These are phyloP conservation scores for Annulohypoxylon truncatum DNA, from an alignment of 2,329 filamentous ascomycete species.

Conservation along the genomic window DNA sequence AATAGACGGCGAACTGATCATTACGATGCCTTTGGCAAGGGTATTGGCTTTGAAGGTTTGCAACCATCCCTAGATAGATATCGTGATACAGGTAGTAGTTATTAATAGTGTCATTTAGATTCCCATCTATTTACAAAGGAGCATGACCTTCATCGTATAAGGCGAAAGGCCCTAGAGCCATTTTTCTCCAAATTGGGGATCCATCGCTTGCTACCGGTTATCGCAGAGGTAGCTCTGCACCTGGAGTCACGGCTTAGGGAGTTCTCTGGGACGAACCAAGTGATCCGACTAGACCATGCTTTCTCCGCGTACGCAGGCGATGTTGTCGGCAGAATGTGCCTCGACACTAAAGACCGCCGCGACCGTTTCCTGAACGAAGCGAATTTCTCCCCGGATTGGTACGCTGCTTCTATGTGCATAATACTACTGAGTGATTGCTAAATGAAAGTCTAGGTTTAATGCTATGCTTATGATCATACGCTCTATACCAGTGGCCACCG, in stretches of 20 bases:
- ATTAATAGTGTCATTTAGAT: slow-evolving; percentile 11
- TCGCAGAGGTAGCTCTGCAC: slow-evolving; percentile 32
- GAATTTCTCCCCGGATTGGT: slow-evolving; percentile 43
- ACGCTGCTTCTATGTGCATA: neutral
- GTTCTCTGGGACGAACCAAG: slow-evolving; percentile 21
- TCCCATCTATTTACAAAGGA: slow-evolving; percentile 36
- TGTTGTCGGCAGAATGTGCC: slow-evolving; percentile 37
- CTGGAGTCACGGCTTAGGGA: slow-evolving; percentile 32
- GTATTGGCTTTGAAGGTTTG: slow-evolving; percentile 39
- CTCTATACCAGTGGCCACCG: slow-evolving; percentile 9
- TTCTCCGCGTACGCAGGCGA: slow-evolving; percentile 37
- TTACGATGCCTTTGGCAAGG: slow-evolving; percentile 35
- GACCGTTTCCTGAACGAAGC: slow-evolving; percentile 39
- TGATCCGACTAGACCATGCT: slow-evolving; percentile 36
- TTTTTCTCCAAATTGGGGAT: slow-evolving; percentile 35
- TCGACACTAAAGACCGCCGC: slow-evolving; percentile 26
- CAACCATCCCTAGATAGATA: neutral
- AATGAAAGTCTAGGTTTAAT: slow-evolving; percentile 23
- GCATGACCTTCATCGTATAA: slow-evolving; percentile 36
- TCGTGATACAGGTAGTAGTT: neutral
- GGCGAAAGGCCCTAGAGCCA: slow-evolving; percentile 35
- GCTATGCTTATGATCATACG: slow-evolving; percentile 28
- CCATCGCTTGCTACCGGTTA: slow-evolving; percentile 27
- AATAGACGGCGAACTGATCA: slow-evolving; percentile 32
- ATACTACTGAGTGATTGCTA: neutral